Evolutionary conservation across 441 rosid genomes (phyloP), one percentile per base, ranked within the genome.

Genomic region (Kokia cookei): DNA sequence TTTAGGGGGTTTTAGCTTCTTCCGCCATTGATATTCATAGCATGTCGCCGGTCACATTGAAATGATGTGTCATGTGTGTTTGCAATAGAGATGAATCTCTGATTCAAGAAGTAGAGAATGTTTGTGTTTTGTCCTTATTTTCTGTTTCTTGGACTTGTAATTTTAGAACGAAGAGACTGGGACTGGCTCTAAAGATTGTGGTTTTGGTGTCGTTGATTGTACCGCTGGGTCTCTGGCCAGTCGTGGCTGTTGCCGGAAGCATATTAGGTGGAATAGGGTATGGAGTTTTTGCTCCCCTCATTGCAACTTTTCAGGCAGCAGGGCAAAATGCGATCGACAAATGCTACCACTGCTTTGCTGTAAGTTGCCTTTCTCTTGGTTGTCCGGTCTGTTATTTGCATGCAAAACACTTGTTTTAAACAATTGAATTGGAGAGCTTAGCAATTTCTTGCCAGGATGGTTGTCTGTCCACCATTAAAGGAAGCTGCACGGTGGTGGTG

Each of bases 281-380:
- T 73, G 97, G 96, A 24, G 78, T 90, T 76, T 87, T 92, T 29
- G 77, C 89, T 65, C 96, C 98, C 19, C 86, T 94, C 19, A 42
- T 89, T 67, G 88, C 94, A 13, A 91, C 99, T 58, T 93, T 93
- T 66, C 93, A 93, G 77, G 96, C 91, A 59, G 82, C 85, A 62
- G 93, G 93, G 35, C 86, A 84, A 75, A 81, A 86, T 75, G 86
- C 86, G 50, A 76, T 82, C 27, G 85, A 89, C 62, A 91, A 94
- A 84, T 86, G 81, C 73, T 87, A 87, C 83, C 94, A 87, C 61
- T 94, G 96, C 82, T 87, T 91, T 82, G 79, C 74, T 62, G 96
- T 91, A 69, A 83, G 89, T 74, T 65, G 70, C 19, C 50, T 71
- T 60, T 50, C 72, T 4, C 43, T 15, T 19, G 12, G 8, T 26